Evolutionary conservation across 2,329 filamentous ascomycete species (phyloP).

Genomic region (Colletotrichum falcatum): DNA sequence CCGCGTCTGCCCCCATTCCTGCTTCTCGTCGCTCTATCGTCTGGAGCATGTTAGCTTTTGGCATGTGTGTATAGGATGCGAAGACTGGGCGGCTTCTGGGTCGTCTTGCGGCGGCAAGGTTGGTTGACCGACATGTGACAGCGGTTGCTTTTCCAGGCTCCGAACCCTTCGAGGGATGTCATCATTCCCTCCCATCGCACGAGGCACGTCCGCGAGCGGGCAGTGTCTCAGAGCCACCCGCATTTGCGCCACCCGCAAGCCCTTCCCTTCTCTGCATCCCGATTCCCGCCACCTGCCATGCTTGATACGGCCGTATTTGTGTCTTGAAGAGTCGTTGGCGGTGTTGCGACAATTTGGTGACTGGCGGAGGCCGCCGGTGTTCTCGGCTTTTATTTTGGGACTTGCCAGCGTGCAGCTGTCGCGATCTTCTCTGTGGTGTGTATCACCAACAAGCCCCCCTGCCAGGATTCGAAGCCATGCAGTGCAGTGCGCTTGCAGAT

Average conservation of each 20-base stretch:
- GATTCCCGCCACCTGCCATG: not conserved
- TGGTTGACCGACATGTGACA: not conserved
- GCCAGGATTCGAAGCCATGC: not conserved
- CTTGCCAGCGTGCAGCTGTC: not conserved
- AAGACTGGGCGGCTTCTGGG: not conserved
- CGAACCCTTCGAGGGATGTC: constrained; percentile 14
- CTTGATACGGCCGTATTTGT: not conserved
- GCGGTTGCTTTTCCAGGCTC: not conserved
- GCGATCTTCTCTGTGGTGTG: not conserved
- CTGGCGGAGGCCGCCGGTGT: not conserved
- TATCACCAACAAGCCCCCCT: not conserved
- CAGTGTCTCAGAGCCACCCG: constrained; percentile 24
- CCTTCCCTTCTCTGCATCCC: not conserved
- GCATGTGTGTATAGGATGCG: not conserved
- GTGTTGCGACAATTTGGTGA: not conserved
- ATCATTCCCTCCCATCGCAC: not conserved
- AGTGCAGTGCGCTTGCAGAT: not conserved
- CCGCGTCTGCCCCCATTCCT: not conserved
- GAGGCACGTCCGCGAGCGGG: constrained; percentile 19
- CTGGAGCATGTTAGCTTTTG: not conserved
- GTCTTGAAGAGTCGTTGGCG: not conserved
- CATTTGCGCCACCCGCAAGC: not conserved
- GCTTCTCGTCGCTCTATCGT: not conserved
- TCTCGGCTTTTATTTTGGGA: not conserved
- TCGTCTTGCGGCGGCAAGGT: not conserved